Conservation (phyloP, 345 rosid genomes). For the Hevea brasiliensis region DNA sequence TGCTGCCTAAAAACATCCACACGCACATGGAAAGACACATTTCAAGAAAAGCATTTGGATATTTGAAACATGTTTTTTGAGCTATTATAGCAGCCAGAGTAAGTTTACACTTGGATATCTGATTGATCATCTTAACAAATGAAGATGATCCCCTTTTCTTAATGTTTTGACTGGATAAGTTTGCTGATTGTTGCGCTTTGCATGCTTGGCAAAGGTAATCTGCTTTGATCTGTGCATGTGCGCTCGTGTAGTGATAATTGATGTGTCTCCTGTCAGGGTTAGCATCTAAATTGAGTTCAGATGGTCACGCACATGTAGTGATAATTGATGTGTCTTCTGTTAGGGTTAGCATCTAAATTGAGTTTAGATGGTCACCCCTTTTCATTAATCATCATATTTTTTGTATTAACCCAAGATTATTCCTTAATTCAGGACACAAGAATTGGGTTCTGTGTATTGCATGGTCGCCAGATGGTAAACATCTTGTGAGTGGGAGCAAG, state of each 20-base stretch:
- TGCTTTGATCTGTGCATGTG: background rate
- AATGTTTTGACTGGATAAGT: background rate
- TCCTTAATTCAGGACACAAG: conserved; percentile 69
- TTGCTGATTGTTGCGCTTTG: background rate
- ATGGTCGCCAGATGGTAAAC: conserved; percentile 94
- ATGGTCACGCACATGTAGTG: too few species aligned
- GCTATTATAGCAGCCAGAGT: background rate
- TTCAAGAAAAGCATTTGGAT: background rate
- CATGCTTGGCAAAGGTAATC: background rate
- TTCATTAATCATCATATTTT: background rate
- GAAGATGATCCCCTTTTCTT: background rate
- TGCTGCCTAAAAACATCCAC: background rate
- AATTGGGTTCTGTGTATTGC: conserved; percentile 94
- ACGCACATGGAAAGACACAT: background rate
- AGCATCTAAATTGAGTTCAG: background rate
- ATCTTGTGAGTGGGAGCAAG: conserved; percentile 90
- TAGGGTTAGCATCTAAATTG: too few species aligned
- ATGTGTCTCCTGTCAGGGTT: background rate
- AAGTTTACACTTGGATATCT: background rate
- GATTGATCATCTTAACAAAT: conserved; percentile 2
- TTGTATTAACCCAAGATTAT: too few species aligned
- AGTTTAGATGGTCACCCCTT: too few species aligned
- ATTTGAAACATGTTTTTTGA: background rate
- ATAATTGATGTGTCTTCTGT: too few species aligned
- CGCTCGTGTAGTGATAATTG: background rate